Conservation (phyloP, 2,329 filamentous ascomycete species). For the Dothideomycetidae sp. region DNA sequence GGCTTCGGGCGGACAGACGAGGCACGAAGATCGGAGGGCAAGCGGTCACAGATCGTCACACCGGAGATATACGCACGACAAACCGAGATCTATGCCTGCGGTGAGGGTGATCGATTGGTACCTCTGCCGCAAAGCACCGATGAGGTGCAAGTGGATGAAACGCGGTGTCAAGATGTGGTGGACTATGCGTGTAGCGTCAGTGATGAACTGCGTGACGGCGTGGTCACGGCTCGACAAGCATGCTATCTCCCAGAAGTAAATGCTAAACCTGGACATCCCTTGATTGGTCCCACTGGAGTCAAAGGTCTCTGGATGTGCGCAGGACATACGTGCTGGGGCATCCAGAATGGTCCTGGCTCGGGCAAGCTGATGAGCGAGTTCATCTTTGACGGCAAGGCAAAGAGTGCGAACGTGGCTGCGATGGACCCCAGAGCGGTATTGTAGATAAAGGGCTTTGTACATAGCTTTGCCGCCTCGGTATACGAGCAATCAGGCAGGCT, state of each 20-base stretch:
- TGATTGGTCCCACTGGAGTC: slow-evolving; percentile 62
- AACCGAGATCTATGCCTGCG: slow-evolving; percentile 85
- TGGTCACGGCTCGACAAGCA: slow-evolving; percentile 62
- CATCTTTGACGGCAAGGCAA: slow-evolving; percentile 30
- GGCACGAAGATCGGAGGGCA: slow-evolving; percentile 34
- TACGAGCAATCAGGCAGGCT: no score
- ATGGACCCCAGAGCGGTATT: slow-evolving; percentile 27
- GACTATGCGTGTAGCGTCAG: slow-evolving; percentile 56
- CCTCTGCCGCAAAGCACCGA: slow-evolving; percentile 65
- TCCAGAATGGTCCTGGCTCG: slow-evolving; percentile 86
- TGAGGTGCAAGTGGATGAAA: slow-evolving; percentile 59
- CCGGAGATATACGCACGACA: slow-evolving; percentile 90
- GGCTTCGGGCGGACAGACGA: slow-evolving; percentile 44
- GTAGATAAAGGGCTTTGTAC: no score
- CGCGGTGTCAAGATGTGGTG: slow-evolving; percentile 70
- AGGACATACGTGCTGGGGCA: slow-evolving; percentile 96
- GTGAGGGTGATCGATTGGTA: slow-evolving; percentile 64
- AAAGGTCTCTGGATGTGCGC: slow-evolving; percentile 67
- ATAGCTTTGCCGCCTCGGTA: no score
- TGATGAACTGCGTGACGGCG: slow-evolving; percentile 31
- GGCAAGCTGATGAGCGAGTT: slow-evolving; percentile 33
- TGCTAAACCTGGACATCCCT: slow-evolving; percentile 45
- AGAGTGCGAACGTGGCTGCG: slow-evolving; percentile 28
- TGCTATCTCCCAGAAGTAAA: slow-evolving; percentile 79
- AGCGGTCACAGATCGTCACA: slow-evolving; percentile 50